Conservation (phyloP, 495 filamentous ascomycete genomes). For the Margaritispora aquatica region DNA sequence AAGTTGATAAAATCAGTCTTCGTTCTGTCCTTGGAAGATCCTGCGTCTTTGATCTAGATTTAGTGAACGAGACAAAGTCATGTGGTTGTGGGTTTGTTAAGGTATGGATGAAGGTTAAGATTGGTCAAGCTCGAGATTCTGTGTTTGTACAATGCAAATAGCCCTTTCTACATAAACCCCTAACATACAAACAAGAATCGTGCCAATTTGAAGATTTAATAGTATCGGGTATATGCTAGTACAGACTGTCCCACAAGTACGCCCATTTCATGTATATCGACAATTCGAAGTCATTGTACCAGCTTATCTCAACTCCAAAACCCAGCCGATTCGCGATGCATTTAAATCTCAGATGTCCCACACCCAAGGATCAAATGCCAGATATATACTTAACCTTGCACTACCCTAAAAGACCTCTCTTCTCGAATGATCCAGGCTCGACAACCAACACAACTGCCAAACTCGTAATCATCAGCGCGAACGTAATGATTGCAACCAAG, state of each 20-base stretch:
- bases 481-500: conserved; percentile 63
- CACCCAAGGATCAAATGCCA: too few relatives aligned
- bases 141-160: too few relatives aligned
- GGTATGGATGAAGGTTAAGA: background rate
- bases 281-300: background rate
- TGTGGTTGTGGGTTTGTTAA: background rate
- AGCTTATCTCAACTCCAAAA: background rate
- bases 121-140: too few relatives aligned
- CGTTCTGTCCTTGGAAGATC: too few relatives aligned
- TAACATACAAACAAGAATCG: too few relatives aligned
- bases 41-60: too few relatives aligned
- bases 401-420: conserved; percentile 2
- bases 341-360: background rate
- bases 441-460: conserved; percentile 66
- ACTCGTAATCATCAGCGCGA: conserved; percentile 62
- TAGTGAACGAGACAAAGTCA: too few relatives aligned
- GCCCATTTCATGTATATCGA: background rate
- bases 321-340: too few relatives aligned
- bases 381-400: background rate
- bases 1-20: too few relatives aligned
- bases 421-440: conserved; percentile 46
- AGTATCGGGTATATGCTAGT: background rate
- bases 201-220: background rate
- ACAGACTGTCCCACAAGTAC: background rate
- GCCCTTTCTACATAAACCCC: too few relatives aligned